Evolutionary conservation across 1,284 basidiomycete genomes (phyloP).

Genomic region (Volvariella volvacea): DNA sequence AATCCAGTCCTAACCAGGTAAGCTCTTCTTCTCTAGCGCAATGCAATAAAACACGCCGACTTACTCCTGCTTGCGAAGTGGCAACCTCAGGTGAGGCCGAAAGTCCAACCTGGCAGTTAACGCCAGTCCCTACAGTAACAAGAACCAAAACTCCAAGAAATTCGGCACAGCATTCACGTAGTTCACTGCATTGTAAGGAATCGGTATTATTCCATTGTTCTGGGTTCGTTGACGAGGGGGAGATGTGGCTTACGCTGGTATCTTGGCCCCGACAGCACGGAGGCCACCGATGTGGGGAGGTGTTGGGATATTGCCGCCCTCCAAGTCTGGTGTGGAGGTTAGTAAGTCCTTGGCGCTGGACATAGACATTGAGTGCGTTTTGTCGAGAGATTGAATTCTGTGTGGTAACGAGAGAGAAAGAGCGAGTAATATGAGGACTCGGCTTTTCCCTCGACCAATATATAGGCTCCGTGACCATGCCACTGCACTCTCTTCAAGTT

Average conservation of each 20-base stretch:
- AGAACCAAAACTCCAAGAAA: constrained; percentile 58
- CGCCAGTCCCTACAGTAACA: constrained; percentile 53
- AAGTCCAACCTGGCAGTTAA: constrained; percentile 49
- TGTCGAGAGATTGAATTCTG: no score
- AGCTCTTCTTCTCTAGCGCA: neutral
- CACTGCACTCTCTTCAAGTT: no score
- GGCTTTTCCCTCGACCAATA: no score
- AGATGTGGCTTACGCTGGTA: no score
- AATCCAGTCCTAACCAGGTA: constrained; percentile 45
- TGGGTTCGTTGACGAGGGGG: no score
- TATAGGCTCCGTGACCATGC: no score
- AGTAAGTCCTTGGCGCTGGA: constrained; percentile 4
- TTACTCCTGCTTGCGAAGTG: constrained; percentile 45
- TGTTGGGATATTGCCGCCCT: constrained; percentile 39
- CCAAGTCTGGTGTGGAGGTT: constrained; percentile 8
- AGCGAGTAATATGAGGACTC: no score
- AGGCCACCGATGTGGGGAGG: constrained; percentile 22
- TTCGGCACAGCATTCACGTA: constrained; percentile 22
- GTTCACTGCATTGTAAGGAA: no score
- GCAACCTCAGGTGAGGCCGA: constrained; percentile 40
- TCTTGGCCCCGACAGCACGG: no score
- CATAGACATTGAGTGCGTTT: neutral
- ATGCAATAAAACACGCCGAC: constrained; percentile 14
- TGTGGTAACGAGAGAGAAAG: no score
- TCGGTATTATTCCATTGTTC: no score